phyloP scores from a whole-genome alignment of 805 yeast species.

The Pichia cephalocereana region DNA sequence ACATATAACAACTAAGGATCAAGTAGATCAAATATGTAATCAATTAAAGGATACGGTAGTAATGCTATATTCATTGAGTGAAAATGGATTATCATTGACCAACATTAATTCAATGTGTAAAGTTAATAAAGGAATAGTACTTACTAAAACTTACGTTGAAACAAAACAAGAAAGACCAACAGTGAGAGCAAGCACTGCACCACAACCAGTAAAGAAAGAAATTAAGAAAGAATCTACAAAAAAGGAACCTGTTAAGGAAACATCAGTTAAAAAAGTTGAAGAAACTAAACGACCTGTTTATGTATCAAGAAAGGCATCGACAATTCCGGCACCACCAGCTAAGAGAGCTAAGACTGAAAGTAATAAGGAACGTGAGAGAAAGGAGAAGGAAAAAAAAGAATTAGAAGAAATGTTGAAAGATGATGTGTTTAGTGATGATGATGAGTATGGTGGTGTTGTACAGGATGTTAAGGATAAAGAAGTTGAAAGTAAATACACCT shows the following conservation, averaged over 20 bases:
- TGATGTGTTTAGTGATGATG: constrained; percentile 12
- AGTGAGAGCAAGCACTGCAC: neutral
- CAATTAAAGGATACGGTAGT: neutral
- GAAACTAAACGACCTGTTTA: constrained; percentile 12
- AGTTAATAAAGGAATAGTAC: neutral
- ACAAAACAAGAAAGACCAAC: neutral
- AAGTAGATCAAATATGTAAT: neutral
- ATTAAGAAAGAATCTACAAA: neutral
- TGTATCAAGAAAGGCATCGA: constrained; percentile 10
- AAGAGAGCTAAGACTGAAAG: neutral
- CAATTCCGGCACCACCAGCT: constrained; percentile 10
- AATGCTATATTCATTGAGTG: neutral
- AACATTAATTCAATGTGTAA: neutral
- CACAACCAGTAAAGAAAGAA: neutral
- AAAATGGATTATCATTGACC: neutral
- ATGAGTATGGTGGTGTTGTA: constrained; percentile 9
- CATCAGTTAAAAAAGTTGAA: neutral
- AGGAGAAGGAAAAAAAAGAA: constrained; percentile 12
- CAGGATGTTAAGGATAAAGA: constrained; percentile 17
- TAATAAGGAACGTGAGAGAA: constrained; percentile 10
- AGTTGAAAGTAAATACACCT: constrained; percentile 2
- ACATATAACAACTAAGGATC: neutral
- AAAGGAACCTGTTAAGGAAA: neutral
- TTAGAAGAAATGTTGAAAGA: constrained; percentile 17
- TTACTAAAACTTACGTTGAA: constrained; percentile 4